phyloP scores from a whole-genome alignment of 148 eudicot genomes.

The Simmondsia chinensis region DNA sequence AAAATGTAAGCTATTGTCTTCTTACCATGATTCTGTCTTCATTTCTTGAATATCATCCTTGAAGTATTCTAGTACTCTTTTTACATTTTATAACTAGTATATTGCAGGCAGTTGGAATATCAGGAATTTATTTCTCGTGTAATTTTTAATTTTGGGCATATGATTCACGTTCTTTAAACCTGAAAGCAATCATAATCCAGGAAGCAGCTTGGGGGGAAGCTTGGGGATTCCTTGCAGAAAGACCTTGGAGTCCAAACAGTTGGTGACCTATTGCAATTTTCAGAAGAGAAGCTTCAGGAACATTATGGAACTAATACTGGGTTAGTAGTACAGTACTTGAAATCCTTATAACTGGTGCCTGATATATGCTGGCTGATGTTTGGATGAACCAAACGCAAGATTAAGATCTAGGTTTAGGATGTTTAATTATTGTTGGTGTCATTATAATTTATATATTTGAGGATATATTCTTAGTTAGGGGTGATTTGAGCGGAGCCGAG shows the following conservation, averaged over 20 bases:
- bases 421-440: too few relatives aligned
- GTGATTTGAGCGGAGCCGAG: too few relatives aligned
- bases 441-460: too few relatives aligned
- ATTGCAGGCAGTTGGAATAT: constrained; percentile 1
- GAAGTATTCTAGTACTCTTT: neutral
- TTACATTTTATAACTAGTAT: neutral
- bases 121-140: too few relatives aligned
- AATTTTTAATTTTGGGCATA: neutral
- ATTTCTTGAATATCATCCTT: neutral
- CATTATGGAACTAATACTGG: constrained; percentile 78
- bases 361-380: too few relatives aligned
- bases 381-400: too few relatives aligned
- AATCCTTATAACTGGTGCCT: neutral
- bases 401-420: too few relatives aligned
- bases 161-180: constrained; percentile 1
- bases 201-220: constrained; percentile 98
- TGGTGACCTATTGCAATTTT: constrained; percentile 72
- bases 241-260: constrained; percentile 74
- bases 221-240: constrained; percentile 71
- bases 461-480: too few relatives aligned
- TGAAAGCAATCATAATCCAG: constrained; percentile 23
- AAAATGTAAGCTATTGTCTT: constrained; percentile 54
- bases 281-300: constrained; percentile 83
- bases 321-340: constrained; percentile 26
- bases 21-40: neutral